Evolutionary conservation across 176 grass and related monocot genomes (phyloP).

Genomic region (Eremochloa ophiuroides): DNA sequence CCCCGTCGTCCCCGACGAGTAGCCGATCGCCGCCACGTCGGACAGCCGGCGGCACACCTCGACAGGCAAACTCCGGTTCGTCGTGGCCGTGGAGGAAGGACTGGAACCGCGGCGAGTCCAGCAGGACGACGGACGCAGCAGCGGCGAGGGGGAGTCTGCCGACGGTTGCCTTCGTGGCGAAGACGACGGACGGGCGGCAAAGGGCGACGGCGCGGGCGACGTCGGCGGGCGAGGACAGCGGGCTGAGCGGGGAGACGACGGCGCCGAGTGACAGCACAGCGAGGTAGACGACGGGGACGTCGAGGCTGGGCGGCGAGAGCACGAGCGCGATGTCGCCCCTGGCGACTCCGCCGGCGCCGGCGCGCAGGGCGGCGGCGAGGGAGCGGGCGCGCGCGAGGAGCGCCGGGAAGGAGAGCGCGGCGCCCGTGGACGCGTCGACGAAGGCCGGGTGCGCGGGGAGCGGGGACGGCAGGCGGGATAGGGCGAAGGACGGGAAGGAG

Average conservation of each 20-base stretch:
- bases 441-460: neutral
- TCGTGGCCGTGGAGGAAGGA: neutral
- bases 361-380: neutral
- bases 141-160: neutral
- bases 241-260: conserved; percentile 1
- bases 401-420: neutral
- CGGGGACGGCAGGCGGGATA: neutral
- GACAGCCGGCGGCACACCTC: neutral
- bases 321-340: neutral
- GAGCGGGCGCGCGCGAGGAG: neutral
- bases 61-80: too few relatives aligned
- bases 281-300: neutral
- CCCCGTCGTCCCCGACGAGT: conserved; percentile 7
- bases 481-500: conserved; percentile 7
- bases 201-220: neutral
- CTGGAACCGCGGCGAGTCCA: neutral
- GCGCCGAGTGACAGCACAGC: neutral
- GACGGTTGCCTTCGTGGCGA: neutral
- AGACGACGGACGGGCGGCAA: neutral
- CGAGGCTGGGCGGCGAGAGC: neutral
- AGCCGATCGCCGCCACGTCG: neutral
- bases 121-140: neutral
- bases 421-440: neutral
- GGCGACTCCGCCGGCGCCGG: neutral
- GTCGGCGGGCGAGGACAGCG: neutral